A percentile compares a stretch with the other conserved stretches of the same genome.
These are phyloP conservation scores for Leishmania tarentolae DNA, from an alignment of 208 protist genomes.

Conservation along the genomic window DNA sequence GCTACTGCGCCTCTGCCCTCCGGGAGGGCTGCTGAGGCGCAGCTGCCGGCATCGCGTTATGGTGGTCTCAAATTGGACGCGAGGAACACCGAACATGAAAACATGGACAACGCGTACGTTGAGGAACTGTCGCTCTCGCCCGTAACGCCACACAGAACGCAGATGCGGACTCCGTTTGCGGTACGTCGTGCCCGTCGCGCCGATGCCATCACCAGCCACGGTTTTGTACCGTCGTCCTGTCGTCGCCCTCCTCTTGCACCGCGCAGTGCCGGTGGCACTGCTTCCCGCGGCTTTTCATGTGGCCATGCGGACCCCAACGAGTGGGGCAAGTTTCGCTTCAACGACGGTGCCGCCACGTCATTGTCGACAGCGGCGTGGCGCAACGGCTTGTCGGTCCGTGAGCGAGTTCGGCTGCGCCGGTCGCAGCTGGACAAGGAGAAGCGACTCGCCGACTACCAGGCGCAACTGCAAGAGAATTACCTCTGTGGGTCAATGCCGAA, in stretches of 20 bases:
- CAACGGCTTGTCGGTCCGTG: background rate
- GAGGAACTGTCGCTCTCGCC: conserved; percentile 5
- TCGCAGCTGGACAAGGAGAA: conserved; percentile 21
- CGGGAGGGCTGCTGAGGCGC: background rate
- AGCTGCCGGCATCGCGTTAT: background rate
- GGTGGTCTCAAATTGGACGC: background rate
- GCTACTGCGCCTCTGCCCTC: background rate
- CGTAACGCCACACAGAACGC: background rate
- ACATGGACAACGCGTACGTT: background rate
- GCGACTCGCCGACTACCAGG: conserved; percentile 33
- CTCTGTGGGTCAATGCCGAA: conserved; percentile 55
- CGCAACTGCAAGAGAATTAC: conserved; percentile 51
- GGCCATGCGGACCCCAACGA: background rate
- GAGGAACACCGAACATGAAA: background rate
- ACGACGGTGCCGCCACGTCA: background rate
- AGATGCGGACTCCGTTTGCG: background rate
- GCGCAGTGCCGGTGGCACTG: background rate
- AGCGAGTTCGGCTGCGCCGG: conserved; percentile 16
- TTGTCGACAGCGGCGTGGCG: background rate
- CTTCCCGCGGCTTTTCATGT: background rate
- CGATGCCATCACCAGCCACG: background rate
- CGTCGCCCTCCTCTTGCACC: conserved; percentile 6
- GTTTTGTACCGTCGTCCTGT: background rate
- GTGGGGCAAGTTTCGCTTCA: background rate
- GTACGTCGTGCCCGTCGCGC: background rate